phyloP scores from a whole-genome alignment of 805 yeast species.

The Kodamaea sagamina region DNA sequence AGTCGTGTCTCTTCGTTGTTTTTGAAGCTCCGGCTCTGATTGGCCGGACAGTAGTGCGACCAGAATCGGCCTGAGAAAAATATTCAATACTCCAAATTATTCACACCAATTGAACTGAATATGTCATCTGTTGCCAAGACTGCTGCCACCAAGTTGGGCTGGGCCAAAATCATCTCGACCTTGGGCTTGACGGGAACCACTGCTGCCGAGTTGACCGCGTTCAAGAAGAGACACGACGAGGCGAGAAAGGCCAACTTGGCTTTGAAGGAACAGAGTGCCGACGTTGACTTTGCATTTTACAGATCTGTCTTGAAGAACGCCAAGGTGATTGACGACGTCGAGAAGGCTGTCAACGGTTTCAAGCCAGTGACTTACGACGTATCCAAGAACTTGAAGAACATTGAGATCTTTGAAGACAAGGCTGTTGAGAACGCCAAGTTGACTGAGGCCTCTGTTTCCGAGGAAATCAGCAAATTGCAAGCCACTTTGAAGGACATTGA shows the following conservation, averaged over 20 bases:
- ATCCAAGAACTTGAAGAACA: conserved; percentile 85
- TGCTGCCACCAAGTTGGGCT: conserved; percentile 86
- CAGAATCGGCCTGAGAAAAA: conserved; percentile 6
- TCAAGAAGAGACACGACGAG: conserved; percentile 98
- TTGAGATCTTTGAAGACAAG: conserved; percentile 90
- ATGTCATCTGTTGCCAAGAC: conserved; percentile 52
- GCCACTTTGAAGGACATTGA: conserved; percentile 91
- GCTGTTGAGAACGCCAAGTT: conserved; percentile 94
- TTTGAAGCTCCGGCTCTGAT: conserved; percentile 5
- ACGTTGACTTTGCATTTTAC: conserved; percentile 82
- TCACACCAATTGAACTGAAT: conserved; percentile 10
- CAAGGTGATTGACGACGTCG: conserved; percentile 76
- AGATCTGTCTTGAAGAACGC: conserved; percentile 78
- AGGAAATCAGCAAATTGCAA: conserved; percentile 82
- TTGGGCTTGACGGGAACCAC: conserved; percentile 93
- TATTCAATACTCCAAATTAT: conserved; percentile 6
- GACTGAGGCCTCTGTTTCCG: conserved; percentile 85
- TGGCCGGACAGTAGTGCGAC: conserved; percentile 5
- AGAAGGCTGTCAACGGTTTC: conserved; percentile 72
- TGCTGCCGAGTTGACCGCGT: conserved; percentile 81
- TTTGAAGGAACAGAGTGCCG: conserved; percentile 69
- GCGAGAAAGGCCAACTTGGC: conserved; percentile 81
- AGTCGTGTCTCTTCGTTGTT: conserved; percentile 4
- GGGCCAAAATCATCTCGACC: conserved; percentile 87
- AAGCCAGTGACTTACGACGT: conserved; percentile 85